Evolutionary conservation across 2,329 filamentous ascomycete species (phyloP), one percentile per base, ranked within the genome.

Genomic region (Diatrype stigma): DNA sequence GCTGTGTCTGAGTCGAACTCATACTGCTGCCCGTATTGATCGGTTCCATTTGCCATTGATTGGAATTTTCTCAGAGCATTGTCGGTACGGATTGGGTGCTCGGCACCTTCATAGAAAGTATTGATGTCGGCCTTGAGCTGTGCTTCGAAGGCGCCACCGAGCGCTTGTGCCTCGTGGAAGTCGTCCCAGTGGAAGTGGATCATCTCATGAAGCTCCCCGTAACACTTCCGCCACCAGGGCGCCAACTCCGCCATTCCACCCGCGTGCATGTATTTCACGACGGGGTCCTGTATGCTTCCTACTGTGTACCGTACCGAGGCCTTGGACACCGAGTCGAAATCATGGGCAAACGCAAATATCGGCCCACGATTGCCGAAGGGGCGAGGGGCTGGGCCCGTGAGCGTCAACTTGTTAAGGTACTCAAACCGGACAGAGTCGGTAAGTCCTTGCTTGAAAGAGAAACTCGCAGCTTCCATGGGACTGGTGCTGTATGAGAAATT

Each of bases 191-290:
- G 87, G 63, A 85, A 89, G 16, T 73, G 70, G 23, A 90, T 74
- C 40, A 90, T 70, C 6, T 77, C 71, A 45, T 81, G 73, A 11
- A 79, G 74, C 11, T 75, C 75, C 0, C 68, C 64, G 60, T 89
- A 89, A 74, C 85, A 89, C 1, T 81, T 84, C 57, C 78, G 75
- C 87, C 87, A 91, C 22, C 90, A 71, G 3, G 86, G 87, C 28
- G 79, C 74, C 81, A 90, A 87, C 57, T 77, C 72, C 2, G 85
- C 87, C 51, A 88, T 64, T 2, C 87, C 87, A 17, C 84, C 78
- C 30, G 82, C 78, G 16, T 86, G 81, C 30, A 86, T 83, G 68
- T 80, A 90, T 58, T 88, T 85, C 12, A 85, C 79, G 32, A 89
- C 81, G 0, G 85, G 85, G 53, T 87, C 79, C 59, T 90, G 87